These are phyloP conservation scores for Termitomyces sp. DNA, from an alignment of 768 basidiomycete genomes.

Conservation along the genomic window DNA sequence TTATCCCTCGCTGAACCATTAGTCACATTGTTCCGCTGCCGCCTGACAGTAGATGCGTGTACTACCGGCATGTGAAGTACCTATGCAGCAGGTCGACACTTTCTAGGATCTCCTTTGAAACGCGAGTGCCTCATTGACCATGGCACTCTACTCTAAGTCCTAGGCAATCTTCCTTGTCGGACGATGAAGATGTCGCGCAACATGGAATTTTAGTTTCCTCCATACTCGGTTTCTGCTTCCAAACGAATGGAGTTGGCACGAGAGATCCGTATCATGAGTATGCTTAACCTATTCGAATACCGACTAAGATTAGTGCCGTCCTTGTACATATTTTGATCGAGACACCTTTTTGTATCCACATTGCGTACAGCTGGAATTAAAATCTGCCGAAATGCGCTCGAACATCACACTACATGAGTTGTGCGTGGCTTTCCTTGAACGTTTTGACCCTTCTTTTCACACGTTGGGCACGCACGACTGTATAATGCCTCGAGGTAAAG, in stretches of 20 bases:
- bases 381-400: not conserved
- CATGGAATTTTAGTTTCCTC: not conserved
- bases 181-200: not conserved
- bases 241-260: not conserved
- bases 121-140: not conserved
- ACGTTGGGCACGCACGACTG: not conserved
- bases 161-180: not conserved
- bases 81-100: not conserved
- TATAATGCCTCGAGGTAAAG: not conserved
- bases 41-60: not conserved
- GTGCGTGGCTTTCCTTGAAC: not conserved
- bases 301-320: not conserved
- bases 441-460: not conserved
- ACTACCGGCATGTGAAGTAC: not conserved
- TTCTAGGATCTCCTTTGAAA: not conserved
- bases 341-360: not conserved
- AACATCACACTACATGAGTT: not conserved
- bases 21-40: too few species aligned
- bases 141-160: not conserved
- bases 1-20: not conserved
- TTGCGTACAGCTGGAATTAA: not conserved
- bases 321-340: not conserved
- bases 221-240: not conserved
- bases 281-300: not conserved
- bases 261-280: not conserved